Percentiles rank a stretch among this genome's conserved stretches.
Conservation (phyloP, 148 eudicot species). For the Camellia granthamiana region DNA sequence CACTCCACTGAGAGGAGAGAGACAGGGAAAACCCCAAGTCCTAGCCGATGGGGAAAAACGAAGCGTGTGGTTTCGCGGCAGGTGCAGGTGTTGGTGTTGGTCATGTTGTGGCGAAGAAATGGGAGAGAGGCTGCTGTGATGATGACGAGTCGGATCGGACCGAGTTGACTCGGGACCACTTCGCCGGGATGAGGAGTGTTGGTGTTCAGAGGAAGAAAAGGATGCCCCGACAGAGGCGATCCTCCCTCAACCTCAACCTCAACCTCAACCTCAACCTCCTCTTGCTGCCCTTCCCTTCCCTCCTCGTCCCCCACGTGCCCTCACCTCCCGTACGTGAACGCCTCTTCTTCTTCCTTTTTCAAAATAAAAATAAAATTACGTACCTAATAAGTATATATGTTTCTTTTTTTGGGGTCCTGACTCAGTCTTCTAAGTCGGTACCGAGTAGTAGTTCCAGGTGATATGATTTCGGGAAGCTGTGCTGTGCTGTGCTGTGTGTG, state of each 20-base stretch:
- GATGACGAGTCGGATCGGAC: neutral
- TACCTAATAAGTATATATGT: neutral
- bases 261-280: too few relatives aligned
- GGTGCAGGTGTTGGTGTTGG: conserved; percentile 14
- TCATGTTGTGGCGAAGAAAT: neutral
- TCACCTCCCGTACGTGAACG: conserved; percentile 39
- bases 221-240: conserved; percentile 22
- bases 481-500: too few relatives aligned
- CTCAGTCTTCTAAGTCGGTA: neutral
- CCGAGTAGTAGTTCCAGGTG: neutral
- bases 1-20: neutral
- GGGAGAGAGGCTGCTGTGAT: neutral
- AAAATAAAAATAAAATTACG: too few relatives aligned
- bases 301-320: conserved; percentile 24
- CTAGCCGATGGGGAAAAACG: conserved; percentile 24
- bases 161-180: neutral
- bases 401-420: neutral
- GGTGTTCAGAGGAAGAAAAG: conserved; percentile 27
- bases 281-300: conserved; percentile 7
- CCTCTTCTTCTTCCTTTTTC: conserved; percentile 24
- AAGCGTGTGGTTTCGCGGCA: conserved; percentile 23
- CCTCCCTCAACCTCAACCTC: conserved; percentile 2
- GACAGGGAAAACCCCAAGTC: neutral
- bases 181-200: neutral
- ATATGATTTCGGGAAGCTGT: neutral